These are phyloP conservation scores for Babesia gibsoni DNA, from an alignment of 169 alveolate genomes.

Conservation along the genomic window DNA sequence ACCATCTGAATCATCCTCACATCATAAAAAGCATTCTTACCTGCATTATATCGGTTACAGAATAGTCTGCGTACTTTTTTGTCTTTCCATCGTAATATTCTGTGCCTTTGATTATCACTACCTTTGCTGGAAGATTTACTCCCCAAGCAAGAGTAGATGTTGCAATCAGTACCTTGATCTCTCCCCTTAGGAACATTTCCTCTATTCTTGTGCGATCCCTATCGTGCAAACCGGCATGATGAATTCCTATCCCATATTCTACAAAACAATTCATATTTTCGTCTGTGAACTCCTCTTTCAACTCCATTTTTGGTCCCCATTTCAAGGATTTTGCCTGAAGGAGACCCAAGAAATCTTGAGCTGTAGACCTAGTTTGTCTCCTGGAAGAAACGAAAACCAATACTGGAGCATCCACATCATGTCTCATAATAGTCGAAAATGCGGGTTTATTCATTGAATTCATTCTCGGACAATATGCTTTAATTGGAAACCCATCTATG, in stretches of 20 bases:
- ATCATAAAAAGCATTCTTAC: neutral
- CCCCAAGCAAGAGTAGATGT: slow-evolving; percentile 99
- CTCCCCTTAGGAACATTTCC: slow-evolving; percentile 89
- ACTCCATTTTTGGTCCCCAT: slow-evolving; percentile 12
- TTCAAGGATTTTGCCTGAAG: slow-evolving; percentile 36
- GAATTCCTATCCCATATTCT: slow-evolving; percentile 90
- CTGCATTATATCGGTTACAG: slow-evolving; percentile 67
- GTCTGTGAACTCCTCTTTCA: slow-evolving; percentile 69
- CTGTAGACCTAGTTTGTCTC: slow-evolving; percentile 98
- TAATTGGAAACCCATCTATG: slow-evolving; percentile 88
- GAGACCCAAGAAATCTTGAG: slow-evolving; percentile 77
- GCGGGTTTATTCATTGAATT: slow-evolving; percentile 72
- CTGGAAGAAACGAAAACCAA: slow-evolving; percentile 96
- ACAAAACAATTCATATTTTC: slow-evolving; percentile 85
- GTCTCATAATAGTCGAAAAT: slow-evolving; percentile 72
- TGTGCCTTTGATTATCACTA: slow-evolving; percentile 93
- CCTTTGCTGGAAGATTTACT: slow-evolving; percentile 98
- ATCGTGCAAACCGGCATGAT: slow-evolving; percentile 80
- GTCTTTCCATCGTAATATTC: slow-evolving; percentile 74
- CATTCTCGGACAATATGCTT: slow-evolving; percentile 76
- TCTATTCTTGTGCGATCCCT: slow-evolving; percentile 90
- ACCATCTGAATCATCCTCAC: slow-evolving; percentile 84
- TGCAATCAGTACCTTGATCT: slow-evolving; percentile 92
- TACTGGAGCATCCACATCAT: slow-evolving; percentile 91
- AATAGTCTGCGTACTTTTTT: slow-evolving; percentile 61